Conservation (phyloP, 2,329 filamentous ascomycete species). For the Aspergillus neotritici region DNA sequence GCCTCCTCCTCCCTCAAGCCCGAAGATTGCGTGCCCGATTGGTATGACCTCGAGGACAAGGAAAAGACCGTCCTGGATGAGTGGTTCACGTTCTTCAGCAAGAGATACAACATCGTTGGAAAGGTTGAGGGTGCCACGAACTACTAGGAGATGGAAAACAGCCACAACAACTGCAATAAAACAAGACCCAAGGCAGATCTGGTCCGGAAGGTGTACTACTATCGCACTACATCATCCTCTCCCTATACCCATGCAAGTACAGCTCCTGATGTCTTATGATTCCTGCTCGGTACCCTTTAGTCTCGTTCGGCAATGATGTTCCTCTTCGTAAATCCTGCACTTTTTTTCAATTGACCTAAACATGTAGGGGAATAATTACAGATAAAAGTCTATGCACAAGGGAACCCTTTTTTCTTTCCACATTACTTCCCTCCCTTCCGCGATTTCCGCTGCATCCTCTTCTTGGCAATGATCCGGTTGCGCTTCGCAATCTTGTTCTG, state of each 20-base stretch:
- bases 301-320: slow-evolving; percentile 4
- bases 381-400: slow-evolving; percentile 8
- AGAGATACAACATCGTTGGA: slow-evolving; percentile 77
- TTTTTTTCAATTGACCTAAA: slow-evolving; percentile 1
- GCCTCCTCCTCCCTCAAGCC: slow-evolving; percentile 78
- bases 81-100: slow-evolving; percentile 95
- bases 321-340: slow-evolving; percentile 12
- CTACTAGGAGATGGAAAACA: slow-evolving; percentile 17
- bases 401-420: slow-evolving; percentile 4
- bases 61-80: slow-evolving; percentile 80
- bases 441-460: slow-evolving; percentile 64
- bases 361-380: slow-evolving; percentile 6
- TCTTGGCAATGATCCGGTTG: slow-evolving; percentile 79
- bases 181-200: too few relatives aligned
- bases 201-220: background rate
- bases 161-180: slow-evolving; percentile 7
- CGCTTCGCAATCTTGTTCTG: slow-evolving; percentile 55
- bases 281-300: background rate
- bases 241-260: background rate
- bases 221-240: slow-evolving; percentile 4
- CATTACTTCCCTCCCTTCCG: slow-evolving; percentile 48
- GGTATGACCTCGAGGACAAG: slow-evolving; percentile 75
- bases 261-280: background rate
- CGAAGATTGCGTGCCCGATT: slow-evolving; percentile 77
- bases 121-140: slow-evolving; percentile 40